Percentiles rank a stretch among this genome's conserved stretches.
These are phyloP conservation scores for Exutisphaerella laricina DNA, from an alignment of 2,329 filamentous ascomycete species.

Conservation along the genomic window DNA sequence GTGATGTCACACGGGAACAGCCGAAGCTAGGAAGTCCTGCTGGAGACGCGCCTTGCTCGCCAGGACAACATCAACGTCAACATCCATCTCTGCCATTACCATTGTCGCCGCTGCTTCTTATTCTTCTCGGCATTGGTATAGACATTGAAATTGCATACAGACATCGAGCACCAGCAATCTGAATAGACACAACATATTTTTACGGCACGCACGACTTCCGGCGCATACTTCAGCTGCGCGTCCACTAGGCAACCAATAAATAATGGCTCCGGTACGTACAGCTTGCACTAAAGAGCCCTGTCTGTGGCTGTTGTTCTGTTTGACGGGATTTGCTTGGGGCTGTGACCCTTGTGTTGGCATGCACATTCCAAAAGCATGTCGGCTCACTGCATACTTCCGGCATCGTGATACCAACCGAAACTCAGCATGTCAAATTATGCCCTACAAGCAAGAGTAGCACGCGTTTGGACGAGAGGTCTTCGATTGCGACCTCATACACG, in stretches of 20 bases:
- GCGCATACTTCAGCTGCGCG: slow-evolving; percentile 1
- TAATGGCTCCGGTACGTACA: slow-evolving; percentile 13
- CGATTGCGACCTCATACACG: too few species aligned
- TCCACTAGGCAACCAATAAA: too few species aligned
- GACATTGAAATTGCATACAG: background rate
- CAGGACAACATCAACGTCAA: background rate
- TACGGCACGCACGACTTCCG: background rate
- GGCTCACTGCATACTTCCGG: slow-evolving; percentile 1
- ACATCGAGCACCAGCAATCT: background rate
- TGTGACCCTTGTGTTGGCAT: background rate
- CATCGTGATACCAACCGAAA: slow-evolving; percentile 1
- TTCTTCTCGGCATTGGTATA: background rate
- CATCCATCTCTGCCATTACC: background rate
- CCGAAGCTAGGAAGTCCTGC: too few species aligned
- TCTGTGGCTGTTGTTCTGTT: too few species aligned
- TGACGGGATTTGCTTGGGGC: background rate
- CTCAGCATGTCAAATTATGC: background rate
- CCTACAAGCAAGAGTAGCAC: background rate
- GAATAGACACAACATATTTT: background rate
- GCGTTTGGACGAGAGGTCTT: too few species aligned
- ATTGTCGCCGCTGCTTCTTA: too few species aligned
- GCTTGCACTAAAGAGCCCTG: too few species aligned
- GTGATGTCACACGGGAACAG: slow-evolving; percentile 9
- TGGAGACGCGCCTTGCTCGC: background rate
- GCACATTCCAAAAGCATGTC: slow-evolving; percentile 1